phyloP scores from a whole-genome alignment of 1,284 basidiomycete species.

The Ganoderma sinense region DNA sequence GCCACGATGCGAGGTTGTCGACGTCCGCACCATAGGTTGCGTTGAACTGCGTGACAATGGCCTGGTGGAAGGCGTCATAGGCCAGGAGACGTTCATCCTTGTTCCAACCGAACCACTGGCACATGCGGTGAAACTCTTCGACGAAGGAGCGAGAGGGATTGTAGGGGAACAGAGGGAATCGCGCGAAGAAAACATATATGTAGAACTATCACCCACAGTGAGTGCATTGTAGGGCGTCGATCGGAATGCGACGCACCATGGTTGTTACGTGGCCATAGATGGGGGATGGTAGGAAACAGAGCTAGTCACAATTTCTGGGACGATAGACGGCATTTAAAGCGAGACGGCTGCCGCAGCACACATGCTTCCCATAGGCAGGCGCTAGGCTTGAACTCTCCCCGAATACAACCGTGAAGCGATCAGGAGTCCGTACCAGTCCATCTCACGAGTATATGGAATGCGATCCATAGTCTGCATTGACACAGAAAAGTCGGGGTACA shows the following conservation, averaged over 20 bases:
- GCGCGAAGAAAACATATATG: background rate
- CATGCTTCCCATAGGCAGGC: background rate
- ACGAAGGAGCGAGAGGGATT: background rate
- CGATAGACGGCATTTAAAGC: background rate
- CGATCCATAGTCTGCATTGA: background rate
- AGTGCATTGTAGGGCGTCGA: background rate
- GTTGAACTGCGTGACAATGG: constrained; percentile 46
- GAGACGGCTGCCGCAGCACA: background rate
- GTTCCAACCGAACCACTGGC: background rate
- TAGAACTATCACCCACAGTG: background rate
- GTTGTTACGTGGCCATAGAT: background rate
- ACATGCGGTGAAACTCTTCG: background rate
- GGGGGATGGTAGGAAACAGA: background rate
- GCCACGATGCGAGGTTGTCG: constrained; percentile 43
- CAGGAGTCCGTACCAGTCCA: background rate
- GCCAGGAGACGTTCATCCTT: background rate
- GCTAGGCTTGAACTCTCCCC: background rate
- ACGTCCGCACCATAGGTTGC: constrained; percentile 45
- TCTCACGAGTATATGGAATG: background rate
- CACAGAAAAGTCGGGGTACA: background rate
- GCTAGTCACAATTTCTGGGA: background rate
- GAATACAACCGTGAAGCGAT: background rate
- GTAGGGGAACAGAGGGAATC: background rate
- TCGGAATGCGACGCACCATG: background rate
- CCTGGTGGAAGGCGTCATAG: background rate